Conservation (phyloP, 176 grass and related monocot genomes). For the Panicum miliaceum region DNA sequence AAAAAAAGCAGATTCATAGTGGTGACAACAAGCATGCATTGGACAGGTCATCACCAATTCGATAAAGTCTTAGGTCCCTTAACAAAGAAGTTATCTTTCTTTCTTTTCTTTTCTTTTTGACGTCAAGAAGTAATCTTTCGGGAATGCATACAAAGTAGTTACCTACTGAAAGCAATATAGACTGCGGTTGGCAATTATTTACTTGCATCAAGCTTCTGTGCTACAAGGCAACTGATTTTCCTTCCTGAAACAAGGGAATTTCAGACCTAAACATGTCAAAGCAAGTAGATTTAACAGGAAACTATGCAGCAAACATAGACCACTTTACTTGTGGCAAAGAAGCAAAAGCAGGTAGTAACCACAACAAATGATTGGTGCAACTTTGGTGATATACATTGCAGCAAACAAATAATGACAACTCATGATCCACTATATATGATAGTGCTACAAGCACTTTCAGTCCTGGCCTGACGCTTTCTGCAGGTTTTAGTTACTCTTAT, state of each 20-base stretch:
- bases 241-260: not conserved
- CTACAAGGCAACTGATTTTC: not conserved
- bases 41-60: not conserved
- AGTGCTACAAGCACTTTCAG: conserved; percentile 40
- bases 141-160: not conserved
- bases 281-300: not conserved
- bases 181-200: not conserved
- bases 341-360: not conserved
- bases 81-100: conserved; percentile 15
- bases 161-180: not conserved
- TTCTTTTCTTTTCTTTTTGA: too few species aligned
- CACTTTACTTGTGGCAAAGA: not conserved
- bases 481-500: conserved; percentile 18
- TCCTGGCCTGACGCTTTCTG: not conserved
- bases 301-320: not conserved
- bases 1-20: not conserved
- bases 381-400: not conserved
- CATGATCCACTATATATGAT: conserved; percentile 38
- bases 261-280: not conserved
- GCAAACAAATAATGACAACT: conserved; percentile 23
- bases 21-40: not conserved
- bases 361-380: conserved; percentile 18
- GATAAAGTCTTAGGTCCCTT: conserved; percentile 1
- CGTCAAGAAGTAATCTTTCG: not conserved
- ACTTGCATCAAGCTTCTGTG: not conserved